These are phyloP conservation scores for Fusarium ramigenum DNA, from an alignment of 2,329 filamentous ascomycete genomes.

Conservation along the genomic window DNA sequence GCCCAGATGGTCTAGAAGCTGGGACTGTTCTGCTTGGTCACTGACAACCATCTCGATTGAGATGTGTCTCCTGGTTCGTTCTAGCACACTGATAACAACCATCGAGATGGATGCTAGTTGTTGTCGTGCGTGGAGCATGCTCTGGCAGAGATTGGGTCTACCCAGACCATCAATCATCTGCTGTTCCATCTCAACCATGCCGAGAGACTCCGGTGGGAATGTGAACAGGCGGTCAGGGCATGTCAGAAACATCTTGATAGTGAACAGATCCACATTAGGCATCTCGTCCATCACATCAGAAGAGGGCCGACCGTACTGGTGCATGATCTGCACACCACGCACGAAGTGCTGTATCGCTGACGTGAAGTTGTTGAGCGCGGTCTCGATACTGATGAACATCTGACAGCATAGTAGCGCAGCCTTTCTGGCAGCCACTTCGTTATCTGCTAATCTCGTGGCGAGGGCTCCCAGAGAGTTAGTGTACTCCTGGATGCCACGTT, in stretches of 20 bases:
- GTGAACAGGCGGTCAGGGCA: not conserved
- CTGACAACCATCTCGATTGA: fast-evolving
- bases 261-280: not conserved
- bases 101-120: not conserved
- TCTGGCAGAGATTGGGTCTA: not conserved
- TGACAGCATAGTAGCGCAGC: fast-evolving
- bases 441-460: not conserved
- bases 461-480: not conserved
- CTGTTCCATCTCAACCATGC: fast-evolving
- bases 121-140: not conserved
- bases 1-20: fast-evolving
- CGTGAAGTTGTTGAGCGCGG: not conserved
- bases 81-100: fast-evolving
- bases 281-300: not conserved
- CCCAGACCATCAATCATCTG: too few relatives aligned
- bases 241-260: not conserved
- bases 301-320: not conserved
- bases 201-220: not conserved
- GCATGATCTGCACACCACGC: not conserved
- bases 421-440: not conserved
- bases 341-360: not conserved
- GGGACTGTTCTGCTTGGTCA: not conserved
- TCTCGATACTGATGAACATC: not conserved
- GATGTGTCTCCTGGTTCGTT: not conserved
- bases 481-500: not conserved